These are phyloP conservation scores for Trichosporon ovoides DNA, from an alignment of 1,284 basidiomycete genomes.

Conservation along the genomic window DNA sequence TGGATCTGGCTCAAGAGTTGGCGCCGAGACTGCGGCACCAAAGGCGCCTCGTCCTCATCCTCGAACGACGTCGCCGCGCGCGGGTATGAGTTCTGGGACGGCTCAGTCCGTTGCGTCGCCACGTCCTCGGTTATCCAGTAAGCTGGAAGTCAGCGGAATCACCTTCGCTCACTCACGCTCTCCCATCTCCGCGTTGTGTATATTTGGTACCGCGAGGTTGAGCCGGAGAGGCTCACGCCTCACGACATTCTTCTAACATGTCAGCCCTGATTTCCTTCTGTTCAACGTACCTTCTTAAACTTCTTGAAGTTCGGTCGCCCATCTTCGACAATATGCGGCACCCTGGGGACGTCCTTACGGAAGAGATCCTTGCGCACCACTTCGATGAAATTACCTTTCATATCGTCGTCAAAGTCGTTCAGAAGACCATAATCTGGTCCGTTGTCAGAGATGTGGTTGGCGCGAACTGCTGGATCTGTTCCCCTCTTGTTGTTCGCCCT, in stretches of 20 bases:
- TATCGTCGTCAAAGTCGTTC: slow-evolving; percentile 66
- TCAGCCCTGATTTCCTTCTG: not conserved
- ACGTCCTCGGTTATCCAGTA: slow-evolving; percentile 37
- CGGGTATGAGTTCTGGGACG: slow-evolving; percentile 6
- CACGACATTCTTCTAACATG: slow-evolving; percentile 37
- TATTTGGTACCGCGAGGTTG: slow-evolving; percentile 29
- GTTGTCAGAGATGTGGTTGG: not conserved
- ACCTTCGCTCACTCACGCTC: slow-evolving; percentile 46
- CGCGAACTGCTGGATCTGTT: slow-evolving; percentile 12
- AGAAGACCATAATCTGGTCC: slow-evolving; percentile 50
- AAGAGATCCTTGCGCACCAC: slow-evolving; percentile 54
- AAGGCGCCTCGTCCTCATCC: slow-evolving; percentile 35
- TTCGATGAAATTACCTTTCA: slow-evolving; percentile 80
- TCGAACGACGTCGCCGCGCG: slow-evolving; percentile 12
- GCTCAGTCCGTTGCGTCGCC: slow-evolving; percentile 6
- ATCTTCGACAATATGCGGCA: slow-evolving; percentile 46
- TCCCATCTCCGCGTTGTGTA: slow-evolving; percentile 40
- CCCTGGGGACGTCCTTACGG: slow-evolving; percentile 50
- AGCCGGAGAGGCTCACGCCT: slow-evolving; percentile 34
- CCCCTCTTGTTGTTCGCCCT: slow-evolving; percentile 57
- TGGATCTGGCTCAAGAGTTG: slow-evolving; percentile 19
- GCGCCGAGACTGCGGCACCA: slow-evolving; percentile 25
- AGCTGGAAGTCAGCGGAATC: slow-evolving; percentile 22
- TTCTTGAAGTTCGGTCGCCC: slow-evolving; percentile 75
- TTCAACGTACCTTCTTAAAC: slow-evolving; percentile 64